phyloP scores from a whole-genome alignment of 208 protist genomes.

The Strigomonas oncopelti region DNA sequence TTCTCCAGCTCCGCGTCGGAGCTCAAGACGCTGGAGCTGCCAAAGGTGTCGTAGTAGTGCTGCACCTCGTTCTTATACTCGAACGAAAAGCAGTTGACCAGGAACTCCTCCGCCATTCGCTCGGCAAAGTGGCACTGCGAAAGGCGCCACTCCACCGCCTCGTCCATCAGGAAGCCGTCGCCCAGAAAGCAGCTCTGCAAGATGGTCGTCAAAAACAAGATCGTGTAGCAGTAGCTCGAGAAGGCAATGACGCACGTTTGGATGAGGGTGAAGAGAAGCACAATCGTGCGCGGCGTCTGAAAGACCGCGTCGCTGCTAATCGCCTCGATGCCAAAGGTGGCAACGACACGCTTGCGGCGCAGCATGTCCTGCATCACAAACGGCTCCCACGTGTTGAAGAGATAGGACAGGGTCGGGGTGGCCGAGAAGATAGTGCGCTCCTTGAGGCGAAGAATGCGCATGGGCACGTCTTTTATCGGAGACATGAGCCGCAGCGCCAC shows the following conservation, averaged over 20 bases:
- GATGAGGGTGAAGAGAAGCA: background rate
- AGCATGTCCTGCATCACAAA: background rate
- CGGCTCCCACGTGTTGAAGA: background rate
- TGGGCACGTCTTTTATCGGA: background rate
- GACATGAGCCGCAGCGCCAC: background rate
- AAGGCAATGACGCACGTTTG: background rate
- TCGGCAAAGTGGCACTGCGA: background rate
- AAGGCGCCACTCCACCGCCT: background rate
- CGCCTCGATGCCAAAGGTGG: background rate
- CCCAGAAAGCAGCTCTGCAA: background rate
- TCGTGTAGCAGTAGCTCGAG: background rate
- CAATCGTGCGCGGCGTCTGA: background rate
- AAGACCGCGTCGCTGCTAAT: background rate
- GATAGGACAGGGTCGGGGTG: background rate
- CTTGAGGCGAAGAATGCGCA: background rate
- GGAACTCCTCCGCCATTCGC: background rate
- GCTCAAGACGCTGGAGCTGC: background rate
- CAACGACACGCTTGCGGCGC: background rate
- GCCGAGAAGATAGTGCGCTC: background rate
- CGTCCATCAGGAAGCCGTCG: background rate
- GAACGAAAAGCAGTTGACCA: background rate
- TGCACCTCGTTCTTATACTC: background rate
- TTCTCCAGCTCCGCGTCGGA: background rate
- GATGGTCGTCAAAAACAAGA: background rate
- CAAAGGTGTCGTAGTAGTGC: background rate